Conservation (phyloP, 2,329 filamentous ascomycete genomes). For the Scedosporium apiospermum region DNA sequence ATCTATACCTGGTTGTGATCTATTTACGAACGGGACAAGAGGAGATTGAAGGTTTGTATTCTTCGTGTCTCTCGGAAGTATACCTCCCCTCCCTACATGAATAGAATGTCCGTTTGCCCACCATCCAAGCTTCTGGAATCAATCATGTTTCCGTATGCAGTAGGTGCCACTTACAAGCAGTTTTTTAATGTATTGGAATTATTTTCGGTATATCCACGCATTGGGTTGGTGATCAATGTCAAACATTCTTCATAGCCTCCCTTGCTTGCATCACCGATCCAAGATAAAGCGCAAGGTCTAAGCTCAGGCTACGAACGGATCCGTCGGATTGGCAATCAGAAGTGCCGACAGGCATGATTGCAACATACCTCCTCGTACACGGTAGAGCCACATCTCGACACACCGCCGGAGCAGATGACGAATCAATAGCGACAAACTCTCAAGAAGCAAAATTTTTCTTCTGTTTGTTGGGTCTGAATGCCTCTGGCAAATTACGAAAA, state of each 20-base stretch:
- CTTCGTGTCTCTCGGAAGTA: not conserved
- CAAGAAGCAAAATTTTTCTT: not conserved
- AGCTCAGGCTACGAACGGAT: not conserved
- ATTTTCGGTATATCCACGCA: not conserved
- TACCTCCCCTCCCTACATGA: not conserved
- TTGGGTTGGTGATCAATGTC: not conserved
- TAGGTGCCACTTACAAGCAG: not conserved
- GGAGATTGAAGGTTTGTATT: not conserved
- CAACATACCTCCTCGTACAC: not conserved
- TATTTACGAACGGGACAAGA: not conserved
- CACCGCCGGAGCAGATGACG: not conserved
- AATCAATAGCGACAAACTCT: not conserved
- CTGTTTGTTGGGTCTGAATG: not conserved
- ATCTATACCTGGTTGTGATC: not conserved
- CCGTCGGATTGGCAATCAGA: not conserved
- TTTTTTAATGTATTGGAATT: not conserved
- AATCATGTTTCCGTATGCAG: not conserved
- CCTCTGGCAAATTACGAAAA: not conserved
- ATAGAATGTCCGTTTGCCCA: not conserved
- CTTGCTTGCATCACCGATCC: not conserved
- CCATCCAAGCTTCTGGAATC: not conserved
- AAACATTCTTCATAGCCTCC: not conserved
- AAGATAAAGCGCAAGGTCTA: not conserved
- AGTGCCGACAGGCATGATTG: not conserved
- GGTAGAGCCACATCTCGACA: not conserved